Evolutionary conservation across 345 rosid species (phyloP), one percentile per base, ranked within the genome.

Genomic region (Turnera subulata): DNA sequence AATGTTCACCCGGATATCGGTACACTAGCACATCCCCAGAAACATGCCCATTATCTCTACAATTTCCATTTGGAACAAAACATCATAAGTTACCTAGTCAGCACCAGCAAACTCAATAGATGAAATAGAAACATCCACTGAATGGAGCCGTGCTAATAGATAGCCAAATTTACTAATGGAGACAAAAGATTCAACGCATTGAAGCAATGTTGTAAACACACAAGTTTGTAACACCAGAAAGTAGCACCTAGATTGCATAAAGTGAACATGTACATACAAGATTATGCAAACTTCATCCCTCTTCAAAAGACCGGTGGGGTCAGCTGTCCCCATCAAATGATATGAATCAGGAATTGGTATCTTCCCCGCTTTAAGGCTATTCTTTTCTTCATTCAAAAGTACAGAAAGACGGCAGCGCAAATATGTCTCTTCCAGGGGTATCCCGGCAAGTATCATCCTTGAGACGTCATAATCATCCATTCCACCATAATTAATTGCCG

Each of bases 241-340:
- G 15, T 16, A 45, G 48, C n/a, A 12, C 21, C 0, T 10, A 45
- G 48, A 45, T 15, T 24, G 2, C 18, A 15, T 11, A 48, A 50
- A 6, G 16, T 16, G 20, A 32, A 33, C 1, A 20, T 18, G 56
- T 52, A 61, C 97, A 2, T 80, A 91, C 98, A 84, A 71, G 51
- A 91, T 83, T 42, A 91, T 66, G 71, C 95, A 75, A 64, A 91
- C 92, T 91, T 91, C 87, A 76, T 77, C 72, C 13, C 69, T 58
- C 73, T 78, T 71, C 16, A 91, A 73, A 59, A 38, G 56, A 58
- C 82, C 83, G 0, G 96, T 82, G 48, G 98, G 98, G 70, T 91
- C 92, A 19, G 68, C 81, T 13, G 92, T 91, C 24, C 96, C 98
- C 96, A 91, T 85, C 13, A 91, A 67, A 75, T 91, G 82, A 63